Base-by-base conservation (phyloP, 345 rosid species). In the Combretum micranthum region DNA sequence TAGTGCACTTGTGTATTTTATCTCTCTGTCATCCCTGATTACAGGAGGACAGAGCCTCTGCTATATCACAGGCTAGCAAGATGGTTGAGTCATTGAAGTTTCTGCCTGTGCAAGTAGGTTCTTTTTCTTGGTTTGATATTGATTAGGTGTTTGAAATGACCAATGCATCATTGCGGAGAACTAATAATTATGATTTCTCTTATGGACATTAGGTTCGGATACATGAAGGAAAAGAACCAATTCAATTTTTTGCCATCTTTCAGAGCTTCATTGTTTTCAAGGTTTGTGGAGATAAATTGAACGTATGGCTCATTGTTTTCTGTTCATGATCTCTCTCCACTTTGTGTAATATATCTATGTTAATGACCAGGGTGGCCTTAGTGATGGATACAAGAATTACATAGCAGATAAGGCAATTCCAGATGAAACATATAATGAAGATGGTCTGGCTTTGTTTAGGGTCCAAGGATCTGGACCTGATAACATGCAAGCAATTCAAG, bases 381-480 rank as follows among this genome's bases (percentile, higher is more conserved):
- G 93, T 73, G 75, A 83, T 68, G 96, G 88, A 58, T 94, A 83
- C 81, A 87, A 87, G 82, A 84, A 74, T 47, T 73, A 75, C 63
- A 64, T 85, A 72, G 77, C 77, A 43, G 93, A 87, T 73, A 90
- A 80, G 53, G 95, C 74, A 72, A 67, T 84, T 67, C 83, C 87
- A 13, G 93, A 90, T 68, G 90, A 71, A 49, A 94, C 96, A 23
- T 90, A 87, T 55, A 69, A 69, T 16, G 87, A 85, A 67, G 87
- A 87, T 55, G 88, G 93, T 58, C 43, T 84, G 66, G 99, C 99
- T 15, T 56, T 94, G 54, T 94, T 94, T 71, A 80, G 87, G 52
- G 69, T 90, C 64, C 96, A 94, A 73, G 99, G 99, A 54, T 78
- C 95, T 73, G 99, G 97, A 77, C 99, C 99, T 39, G 96, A 94